Evolutionary conservation across 1,284 basidiomycete genomes (phyloP), one percentile per base, ranked within the genome.

Genomic region (Apiotrichum mycotoxinovorans): DNA sequence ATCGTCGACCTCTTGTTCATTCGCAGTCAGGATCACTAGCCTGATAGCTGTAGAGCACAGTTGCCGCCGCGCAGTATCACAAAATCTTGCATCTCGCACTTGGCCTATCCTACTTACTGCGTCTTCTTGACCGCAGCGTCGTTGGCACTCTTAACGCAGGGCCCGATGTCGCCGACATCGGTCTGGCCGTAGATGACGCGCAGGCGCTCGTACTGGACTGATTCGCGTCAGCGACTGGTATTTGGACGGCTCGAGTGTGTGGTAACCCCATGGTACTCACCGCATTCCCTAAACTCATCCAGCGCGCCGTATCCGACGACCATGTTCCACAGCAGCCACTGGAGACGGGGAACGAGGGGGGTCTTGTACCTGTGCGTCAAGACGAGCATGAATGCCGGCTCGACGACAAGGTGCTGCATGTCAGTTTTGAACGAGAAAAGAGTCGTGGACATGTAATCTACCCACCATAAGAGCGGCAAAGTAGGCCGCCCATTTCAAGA

Each of bases 271-370:
- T 9, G n/a, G 17, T 33, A 55, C 71, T 57, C 52, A 74, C 72
- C 58, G 47, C 67, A 70, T 51, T 71, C 67, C 50, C 57, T 57
- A 53, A 67, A 67, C 40, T 70, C 66, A 48, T 66, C 66, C n/a
- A 73, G 58, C 1, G 63, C 63, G 3, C 65, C 70, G 35, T 65
- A 68, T 0, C 73, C 73, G 20, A 72, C 47, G 1, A 54, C 34
- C 2, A 66, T 49, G 25, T 66, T 66, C 11, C 61, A 64, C 20
- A 67, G 41, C 18, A 74, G 30, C 69, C 62, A 73, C 59, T 72
- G 68, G 54, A 66, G 45, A 12, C 54, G 34, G 1, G 58, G 40
- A 15, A 20, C 52, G 9, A 55, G 15, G 2, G 63, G 61, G 4
- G 57, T 56, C 9, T 42, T 5, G 59, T 68, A 60, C 52, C 51